Evolutionary conservation across 2,329 filamentous ascomycete genomes (phyloP), one percentile per base, ranked within the genome.

Genomic region (Talaromyces islandicus): DNA sequence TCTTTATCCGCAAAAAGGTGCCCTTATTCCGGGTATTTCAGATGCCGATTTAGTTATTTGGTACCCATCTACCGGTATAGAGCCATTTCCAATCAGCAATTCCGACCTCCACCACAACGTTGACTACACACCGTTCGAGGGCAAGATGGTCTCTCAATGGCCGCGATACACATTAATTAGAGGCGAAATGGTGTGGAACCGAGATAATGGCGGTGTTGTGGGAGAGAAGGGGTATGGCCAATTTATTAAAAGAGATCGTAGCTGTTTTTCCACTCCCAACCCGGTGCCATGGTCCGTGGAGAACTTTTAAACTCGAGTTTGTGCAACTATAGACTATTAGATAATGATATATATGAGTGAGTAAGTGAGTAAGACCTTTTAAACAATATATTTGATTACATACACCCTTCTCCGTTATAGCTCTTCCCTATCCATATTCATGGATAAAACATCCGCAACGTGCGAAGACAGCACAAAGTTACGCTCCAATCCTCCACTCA

Each of bases 1-100:
- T 0, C 66, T 79, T 2, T 69, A 68, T 12, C 70, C 70, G 2
- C 65, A 63, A 30, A 79, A 79, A 57, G 77, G 77, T 0, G 71
- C 69, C 2, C 72, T 79, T 29, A 70, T 73, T 0, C 76, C 77
- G 4, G 77, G 75, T 1, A 74, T 73, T 57, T 61, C 60, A 17
- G 77, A 79, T 64, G 77, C 77, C 1, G 78, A 79, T 62, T 59
- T 79, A 11, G 71, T 76, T 14, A 75, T 80, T 43, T 76, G 77
- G 77, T 75, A 78, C 66, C 71, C 72, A 14, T 58, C 46, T 1
- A 65, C 19, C 19, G 24, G 14, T 12, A 5, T 69, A 32, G 24
- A 54, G 19, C 63, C 64, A 0, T 71, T 71, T 35, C 64, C 62
- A 1, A 67, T 77, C n/a, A 69, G 66, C 29, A 76, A 79, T 54